phyloP scores from a whole-genome alignment of 2,329 filamentous ascomycete genomes.

The Lachnellula suecica region DNA sequence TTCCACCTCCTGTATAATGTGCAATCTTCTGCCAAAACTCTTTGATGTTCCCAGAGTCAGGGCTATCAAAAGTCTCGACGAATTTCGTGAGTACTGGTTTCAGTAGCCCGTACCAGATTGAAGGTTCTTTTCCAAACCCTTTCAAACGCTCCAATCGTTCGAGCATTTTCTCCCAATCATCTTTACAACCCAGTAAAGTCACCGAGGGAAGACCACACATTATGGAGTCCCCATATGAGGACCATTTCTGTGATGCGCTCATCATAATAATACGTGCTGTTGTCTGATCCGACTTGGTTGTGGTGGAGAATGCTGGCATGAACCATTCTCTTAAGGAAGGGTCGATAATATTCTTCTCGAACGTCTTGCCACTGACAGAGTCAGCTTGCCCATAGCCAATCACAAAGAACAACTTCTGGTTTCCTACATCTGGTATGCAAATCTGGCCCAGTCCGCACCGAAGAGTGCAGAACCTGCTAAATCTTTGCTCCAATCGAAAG shows the following conservation, averaged over 20 bases:
- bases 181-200: slow-evolving; percentile 46
- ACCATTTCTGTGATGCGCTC: slow-evolving; percentile 50
- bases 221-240: slow-evolving; percentile 33
- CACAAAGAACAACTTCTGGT: no score
- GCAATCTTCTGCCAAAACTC: slow-evolving; percentile 37
- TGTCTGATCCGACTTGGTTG: slow-evolving; percentile 41
- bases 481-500: slow-evolving; percentile 12
- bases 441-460: slow-evolving; percentile 28
- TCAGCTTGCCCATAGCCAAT: no score
- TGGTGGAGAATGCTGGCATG: slow-evolving; percentile 52
- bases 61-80: slow-evolving; percentile 33
- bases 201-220: slow-evolving; percentile 51
- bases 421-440: slow-evolving; percentile 41
- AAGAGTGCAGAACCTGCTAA: slow-evolving; percentile 8
- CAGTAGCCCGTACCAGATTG: slow-evolving; percentile 33
- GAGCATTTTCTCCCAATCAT: slow-evolving; percentile 43
- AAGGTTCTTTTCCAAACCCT: slow-evolving; percentile 34
- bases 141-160: slow-evolving; percentile 33
- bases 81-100: slow-evolving; percentile 36
- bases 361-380: slow-evolving; percentile 31
- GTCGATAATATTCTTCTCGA: slow-evolving; percentile 43
- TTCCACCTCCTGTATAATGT: slow-evolving; percentile 20
- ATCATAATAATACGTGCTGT: slow-evolving; percentile 49
- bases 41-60: slow-evolving; percentile 20
- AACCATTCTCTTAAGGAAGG: slow-evolving; percentile 45